Evolutionary conservation across 1,139 yeast species (phyloP), one percentile per base, ranked within the genome.

Genomic region (Debaryomyces coudertii): DNA sequence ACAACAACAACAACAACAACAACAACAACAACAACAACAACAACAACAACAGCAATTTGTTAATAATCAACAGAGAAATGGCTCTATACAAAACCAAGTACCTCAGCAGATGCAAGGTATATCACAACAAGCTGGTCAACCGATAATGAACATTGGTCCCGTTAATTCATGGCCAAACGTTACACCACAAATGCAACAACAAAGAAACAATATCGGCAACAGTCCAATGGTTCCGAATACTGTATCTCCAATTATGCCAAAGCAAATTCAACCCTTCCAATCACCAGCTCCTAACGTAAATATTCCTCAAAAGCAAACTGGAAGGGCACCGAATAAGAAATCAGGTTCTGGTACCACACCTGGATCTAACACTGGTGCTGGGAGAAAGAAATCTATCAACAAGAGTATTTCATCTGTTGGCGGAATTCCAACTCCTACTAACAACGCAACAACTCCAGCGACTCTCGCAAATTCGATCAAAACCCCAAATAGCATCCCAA

Each of bases 401-500:
- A 61, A 59, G 36, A 68, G 68, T 5, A 50, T 51, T 20, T 59
- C 57, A 45, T 51, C 53, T 29, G 59, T 56, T 4, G 56, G 55
- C 7, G 54, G 57, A 9, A 51, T 53, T 20, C 69, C 73, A 8
- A 71, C 77, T 0, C 76, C 77, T 1, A 63, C 65, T n/a, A 62
- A 55, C 4, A 63, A 58, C 46, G 76, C 68, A 2, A 61, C 75
- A 2, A 72, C 79, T 0, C 79, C 79, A 1, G 77, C 74, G 0
- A 57, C 76, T 1, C 56, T 71, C 50, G 69, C 72, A 2, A 68
- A 63, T 49, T 62, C 76, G 15, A 69, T 73, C 52, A 73, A 73
- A 49, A 74, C 79, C 0, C 80, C 80, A 0, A 73, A 71, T 51
- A 71, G 76, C 53, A 69, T 72, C 8, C 65, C 76, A 4, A 75